These are phyloP conservation scores for Farysia itapuensis DNA, from an alignment of 1,284 basidiomycete species.

Conservation along the genomic window DNA sequence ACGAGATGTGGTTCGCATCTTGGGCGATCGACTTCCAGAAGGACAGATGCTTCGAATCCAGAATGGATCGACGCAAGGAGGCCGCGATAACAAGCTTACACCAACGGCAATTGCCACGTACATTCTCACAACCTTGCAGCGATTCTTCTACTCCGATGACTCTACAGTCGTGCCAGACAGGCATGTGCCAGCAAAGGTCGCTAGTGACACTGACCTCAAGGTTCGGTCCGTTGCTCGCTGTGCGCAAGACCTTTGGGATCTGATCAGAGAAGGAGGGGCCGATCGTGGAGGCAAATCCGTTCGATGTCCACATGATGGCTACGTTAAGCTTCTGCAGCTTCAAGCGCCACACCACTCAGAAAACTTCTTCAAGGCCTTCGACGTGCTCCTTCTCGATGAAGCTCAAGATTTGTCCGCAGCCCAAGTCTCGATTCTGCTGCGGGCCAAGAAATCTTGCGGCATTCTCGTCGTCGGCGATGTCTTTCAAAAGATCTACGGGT, in stretches of 20 bases:
- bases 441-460: slow-evolving; percentile 42
- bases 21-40: slow-evolving; percentile 34
- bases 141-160: slow-evolving; percentile 49
- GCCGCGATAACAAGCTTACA: slow-evolving; percentile 29
- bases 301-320: slow-evolving; percentile 51
- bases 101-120: slow-evolving; percentile 49
- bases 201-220: slow-evolving; percentile 40
- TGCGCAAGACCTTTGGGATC: slow-evolving; percentile 42
- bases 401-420: slow-evolving; percentile 54
- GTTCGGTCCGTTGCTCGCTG: slow-evolving; percentile 24
- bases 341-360: slow-evolving; percentile 27
- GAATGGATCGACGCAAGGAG: slow-evolving; percentile 16
- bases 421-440: slow-evolving; percentile 44
- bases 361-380: slow-evolving; percentile 39
- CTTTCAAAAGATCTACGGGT: slow-evolving; percentile 56
- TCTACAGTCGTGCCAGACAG: slow-evolving; percentile 21
- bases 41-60: slow-evolving; percentile 21
- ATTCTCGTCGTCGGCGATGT: slow-evolving; percentile 53
- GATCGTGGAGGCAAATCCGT: slow-evolving; percentile 28
- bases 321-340: slow-evolving; percentile 53
- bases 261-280: slow-evolving; percentile 26
- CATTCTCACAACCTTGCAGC: slow-evolving; percentile 43
- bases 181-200: slow-evolving; percentile 41
- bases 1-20: slow-evolving; percentile 38
- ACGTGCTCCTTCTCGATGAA: slow-evolving; percentile 50